A percentile compares a stretch with the other conserved stretches of the same genome.
phyloP scores from a whole-genome alignment of 176 grass and related monocot genomes.

The Bromus sterilis region DNA sequence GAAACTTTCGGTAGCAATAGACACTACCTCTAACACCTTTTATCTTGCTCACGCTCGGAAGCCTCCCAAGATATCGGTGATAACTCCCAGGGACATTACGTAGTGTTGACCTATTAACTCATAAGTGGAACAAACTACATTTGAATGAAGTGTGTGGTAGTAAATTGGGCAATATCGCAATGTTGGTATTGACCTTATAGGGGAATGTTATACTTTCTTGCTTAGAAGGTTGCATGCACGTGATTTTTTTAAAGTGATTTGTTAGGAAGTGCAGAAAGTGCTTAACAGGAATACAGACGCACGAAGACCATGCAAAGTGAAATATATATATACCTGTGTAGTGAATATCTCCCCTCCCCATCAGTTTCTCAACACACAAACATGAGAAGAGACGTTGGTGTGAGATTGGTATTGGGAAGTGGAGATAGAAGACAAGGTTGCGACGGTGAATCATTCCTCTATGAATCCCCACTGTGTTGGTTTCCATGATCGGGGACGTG shows the following conservation, averaged over 20 bases:
- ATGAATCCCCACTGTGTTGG: not conserved
- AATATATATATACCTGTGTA: not conserved
- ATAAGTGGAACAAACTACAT: not conserved
- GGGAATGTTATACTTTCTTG: not conserved
- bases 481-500: not conserved
- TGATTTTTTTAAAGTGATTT: no score
- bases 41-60: not conserved
- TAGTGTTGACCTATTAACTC: not conserved
- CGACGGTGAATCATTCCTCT: not conserved
- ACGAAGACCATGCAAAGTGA: no score
- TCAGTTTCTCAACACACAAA: not conserved
- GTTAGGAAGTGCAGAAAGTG: not conserved
- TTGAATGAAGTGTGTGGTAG: not conserved
- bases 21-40: not conserved
- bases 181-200: not conserved
- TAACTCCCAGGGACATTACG: not conserved
- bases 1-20: not conserved
- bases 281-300: no score
- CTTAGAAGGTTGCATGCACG: not conserved
- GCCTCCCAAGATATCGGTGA: not conserved
- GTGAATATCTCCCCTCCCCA: not conserved
- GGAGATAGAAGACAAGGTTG: not conserved
- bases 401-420: not conserved
- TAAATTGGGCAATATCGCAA: not conserved
- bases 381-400: not conserved